Percentiles rank a stretch among this genome's conserved stretches.
phyloP scores from a whole-genome alignment of 169 alveolate species.

The Plasmodium blacklocki region DNA sequence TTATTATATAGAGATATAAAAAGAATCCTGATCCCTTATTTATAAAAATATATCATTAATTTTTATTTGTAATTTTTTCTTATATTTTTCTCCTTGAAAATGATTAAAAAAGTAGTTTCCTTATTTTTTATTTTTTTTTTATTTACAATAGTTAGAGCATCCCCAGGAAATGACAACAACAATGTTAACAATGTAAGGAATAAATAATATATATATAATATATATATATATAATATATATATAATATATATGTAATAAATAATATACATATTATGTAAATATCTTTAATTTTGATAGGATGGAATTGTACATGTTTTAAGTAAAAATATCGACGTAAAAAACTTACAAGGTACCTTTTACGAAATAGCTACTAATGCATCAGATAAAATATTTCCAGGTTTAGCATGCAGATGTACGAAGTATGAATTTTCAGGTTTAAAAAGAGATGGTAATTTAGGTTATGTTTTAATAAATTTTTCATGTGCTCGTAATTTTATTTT shows the following conservation, averaged over 20 bases:
- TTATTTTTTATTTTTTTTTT: constrained; percentile 4
- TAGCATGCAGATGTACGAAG: constrained; percentile 69
- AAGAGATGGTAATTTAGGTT: constrained; percentile 39
- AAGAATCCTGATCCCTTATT: too few species aligned
- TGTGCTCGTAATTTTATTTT: constrained; percentile 57
- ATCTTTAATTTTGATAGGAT: constrained; percentile 14
- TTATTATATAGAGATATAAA: too few species aligned
- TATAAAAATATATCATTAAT: neutral
- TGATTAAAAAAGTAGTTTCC: constrained; percentile 5
- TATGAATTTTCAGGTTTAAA: constrained; percentile 62
- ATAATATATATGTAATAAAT: neutral
- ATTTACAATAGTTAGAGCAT: constrained; percentile 6
- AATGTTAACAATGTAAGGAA: constrained; percentile 34
- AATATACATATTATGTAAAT: neutral
- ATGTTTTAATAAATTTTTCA: constrained; percentile 19
- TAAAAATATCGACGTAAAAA: constrained; percentile 47
- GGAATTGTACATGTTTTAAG: constrained; percentile 42
- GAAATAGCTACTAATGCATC: constrained; percentile 73
- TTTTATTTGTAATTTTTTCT: neutral
- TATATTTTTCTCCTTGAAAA: neutral
- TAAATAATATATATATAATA: neutral
- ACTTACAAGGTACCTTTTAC: constrained; percentile 49
- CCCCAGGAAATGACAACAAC: neutral
- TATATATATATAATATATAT: neutral
- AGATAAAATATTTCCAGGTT: constrained; percentile 70